Evolutionary conservation across 805 yeast species (phyloP), one percentile per base, ranked within the genome.

Genomic region (Tetrapisispora namnaoensis): DNA sequence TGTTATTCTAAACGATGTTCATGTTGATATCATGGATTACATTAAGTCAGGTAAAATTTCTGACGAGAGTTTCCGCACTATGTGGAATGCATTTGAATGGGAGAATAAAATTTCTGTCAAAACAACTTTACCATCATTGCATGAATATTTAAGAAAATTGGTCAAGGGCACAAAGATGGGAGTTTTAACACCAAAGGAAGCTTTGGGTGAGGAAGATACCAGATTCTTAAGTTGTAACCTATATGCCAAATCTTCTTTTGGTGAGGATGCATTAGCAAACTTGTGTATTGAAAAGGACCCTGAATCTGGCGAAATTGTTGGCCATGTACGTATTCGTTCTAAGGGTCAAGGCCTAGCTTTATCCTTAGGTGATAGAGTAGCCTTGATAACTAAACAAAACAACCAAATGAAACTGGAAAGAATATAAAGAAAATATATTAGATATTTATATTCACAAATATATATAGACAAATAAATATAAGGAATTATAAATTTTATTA

Each of bases 41-140:
- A 89, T 93, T 67, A 88, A 87, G 66, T 97, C 99, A 20, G 93
- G 95, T n/a, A 76, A 78, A 22, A 86, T 95, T 66, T 72, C 89
- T 16, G 98, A 91, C 69, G 79, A 82, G 42, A 84, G 79, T 57
- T 93, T 93, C 85, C 85, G 99, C 63, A 78, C 82, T 60, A 91
- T 90, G 98, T 93, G 99, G 99, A 88, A 89, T 66, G 97, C 90
- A 66, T 93, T 95, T 65, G 99, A 93, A 71, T 93, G 99, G 99
- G 99, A 93, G 70, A 93, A 93, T 73, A 93, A 93, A 73, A 90
- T 93, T 58, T 86, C 90, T 51, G 86, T 93, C 64, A 82, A 83
- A 56, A 80, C 95, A 2, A 76, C 74, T 47, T 72, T 82, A 54
- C 66, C 76, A 32, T 70, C 86, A 1, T 75, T 95, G 61, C 82